Percentiles rank a stretch among this genome's conserved stretches.
phyloP scores from a whole-genome alignment of 257 asterid genomes.

The Nicotiana noctiflora region DNA sequence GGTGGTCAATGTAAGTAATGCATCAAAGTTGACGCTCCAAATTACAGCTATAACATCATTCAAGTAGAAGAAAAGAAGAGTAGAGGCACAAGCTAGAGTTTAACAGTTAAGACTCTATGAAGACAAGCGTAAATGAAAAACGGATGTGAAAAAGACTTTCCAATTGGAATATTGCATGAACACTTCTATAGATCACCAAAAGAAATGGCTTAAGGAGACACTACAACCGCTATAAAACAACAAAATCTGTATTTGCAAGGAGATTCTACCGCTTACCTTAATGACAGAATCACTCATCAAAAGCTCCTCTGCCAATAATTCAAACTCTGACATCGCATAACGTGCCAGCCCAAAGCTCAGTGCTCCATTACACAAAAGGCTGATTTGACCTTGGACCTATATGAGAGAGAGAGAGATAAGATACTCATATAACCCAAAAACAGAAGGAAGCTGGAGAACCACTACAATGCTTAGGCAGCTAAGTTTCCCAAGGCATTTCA shows the following conservation, averaged over 20 bases:
- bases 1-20: background rate
- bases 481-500: background rate
- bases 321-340: constrained; percentile 95
- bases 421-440: constrained; percentile 16
- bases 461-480: background rate
- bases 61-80: background rate
- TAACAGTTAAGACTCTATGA: background rate
- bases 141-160: background rate
- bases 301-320: constrained; percentile 92
- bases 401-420: constrained; percentile 12
- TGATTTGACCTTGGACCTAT: constrained; percentile 97
- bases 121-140: background rate
- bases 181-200: background rate
- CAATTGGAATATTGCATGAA: background rate
- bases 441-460: background rate
- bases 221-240: background rate
- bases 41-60: background rate
- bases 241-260: constrained; percentile 6
- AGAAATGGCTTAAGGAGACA: background rate
- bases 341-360: constrained; percentile 95
- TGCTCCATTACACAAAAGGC: constrained; percentile 63
- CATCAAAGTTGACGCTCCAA: background rate
- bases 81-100: background rate
- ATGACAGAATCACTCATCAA: constrained; percentile 90
- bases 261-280: constrained; percentile 40